phyloP scores from a whole-genome alignment of 1,139 yeast species.

The Pneumocystis carinii region DNA sequence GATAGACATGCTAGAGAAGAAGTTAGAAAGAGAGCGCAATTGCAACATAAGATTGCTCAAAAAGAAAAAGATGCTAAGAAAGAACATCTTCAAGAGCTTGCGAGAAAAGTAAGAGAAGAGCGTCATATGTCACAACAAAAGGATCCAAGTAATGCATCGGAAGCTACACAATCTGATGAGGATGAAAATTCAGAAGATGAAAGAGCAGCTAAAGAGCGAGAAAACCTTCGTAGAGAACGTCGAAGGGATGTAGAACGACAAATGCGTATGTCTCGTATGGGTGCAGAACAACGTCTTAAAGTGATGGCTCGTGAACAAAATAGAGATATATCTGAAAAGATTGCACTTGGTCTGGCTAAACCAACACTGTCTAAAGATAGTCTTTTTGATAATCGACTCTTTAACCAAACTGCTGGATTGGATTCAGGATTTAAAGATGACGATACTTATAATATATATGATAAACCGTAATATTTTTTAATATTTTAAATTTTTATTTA shows the following conservation, averaged over 20 bases:
- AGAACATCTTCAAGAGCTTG: constrained; percentile 40
- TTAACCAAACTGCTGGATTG: constrained; percentile 23
- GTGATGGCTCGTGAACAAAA: constrained; percentile 32
- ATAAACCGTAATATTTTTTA: constrained; percentile 26
- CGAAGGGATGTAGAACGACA: constrained; percentile 34
- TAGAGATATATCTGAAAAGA: constrained; percentile 41
- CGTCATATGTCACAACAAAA: constrained; percentile 10
- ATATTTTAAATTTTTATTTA: neutral
- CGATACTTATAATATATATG: constrained; percentile 39
- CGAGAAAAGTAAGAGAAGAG: constrained; percentile 39
- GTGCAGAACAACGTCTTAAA: constrained; percentile 32
- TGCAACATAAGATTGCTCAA: constrained; percentile 40
- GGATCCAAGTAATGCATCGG: neutral
- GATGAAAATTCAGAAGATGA: constrained; percentile 15
- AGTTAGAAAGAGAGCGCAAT: constrained; percentile 43
- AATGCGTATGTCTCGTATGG: constrained; percentile 31
- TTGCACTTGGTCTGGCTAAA: constrained; percentile 38
- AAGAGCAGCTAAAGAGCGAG: constrained; percentile 26
- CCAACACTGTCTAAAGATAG: constrained; percentile 29
- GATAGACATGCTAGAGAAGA: constrained; percentile 62
- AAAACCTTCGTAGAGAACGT: constrained; percentile 31
- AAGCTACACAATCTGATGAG: neutral
- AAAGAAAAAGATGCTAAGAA: constrained; percentile 48
- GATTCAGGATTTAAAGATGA: constrained; percentile 24
- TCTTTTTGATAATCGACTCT: constrained; percentile 42